phyloP scores from a whole-genome alignment of 768 basidiomycete species.

The Lactarius psammicola region DNA sequence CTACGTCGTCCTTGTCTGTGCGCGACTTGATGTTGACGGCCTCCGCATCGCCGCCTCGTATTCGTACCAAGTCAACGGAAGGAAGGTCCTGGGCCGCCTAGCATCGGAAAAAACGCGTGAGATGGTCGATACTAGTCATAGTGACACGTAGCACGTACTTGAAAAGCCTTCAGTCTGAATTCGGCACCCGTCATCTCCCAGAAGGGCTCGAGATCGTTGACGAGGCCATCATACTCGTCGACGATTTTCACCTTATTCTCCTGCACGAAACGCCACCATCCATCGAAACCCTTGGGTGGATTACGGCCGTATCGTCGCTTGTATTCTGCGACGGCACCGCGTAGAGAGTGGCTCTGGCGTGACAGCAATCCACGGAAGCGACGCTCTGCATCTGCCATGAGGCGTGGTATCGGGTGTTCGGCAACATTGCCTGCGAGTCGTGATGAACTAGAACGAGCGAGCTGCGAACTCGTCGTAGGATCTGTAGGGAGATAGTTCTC shows the following conservation, averaged over 20 bases:
- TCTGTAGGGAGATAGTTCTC: constrained; percentile 32
- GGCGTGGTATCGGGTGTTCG: constrained; percentile 79
- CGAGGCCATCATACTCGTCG: constrained; percentile 87
- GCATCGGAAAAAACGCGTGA: neutral
- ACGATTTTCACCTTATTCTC: constrained; percentile 72
- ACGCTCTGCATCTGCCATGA: constrained; percentile 83
- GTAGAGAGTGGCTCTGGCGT: constrained; percentile 77
- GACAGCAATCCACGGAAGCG: constrained; percentile 63
- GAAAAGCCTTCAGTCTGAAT: constrained; percentile 56
- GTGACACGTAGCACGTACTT: constrained; percentile 43
- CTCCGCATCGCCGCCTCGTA: constrained; percentile 59
- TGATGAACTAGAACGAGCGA: constrained; percentile 30
- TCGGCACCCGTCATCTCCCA: constrained; percentile 73
- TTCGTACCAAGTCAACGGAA: constrained; percentile 83
- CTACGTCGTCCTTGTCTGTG: constrained; percentile 64
- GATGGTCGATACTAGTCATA: constrained; percentile 11
- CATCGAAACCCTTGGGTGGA: constrained; percentile 89
- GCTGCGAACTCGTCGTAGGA: constrained; percentile 29
- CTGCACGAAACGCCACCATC: constrained; percentile 82
- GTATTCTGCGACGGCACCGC: constrained; percentile 81
- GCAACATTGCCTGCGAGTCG: constrained; percentile 30
- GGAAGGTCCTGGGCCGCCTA: constrained; percentile 71
- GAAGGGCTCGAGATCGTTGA: constrained; percentile 81
- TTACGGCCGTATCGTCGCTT: constrained; percentile 67
- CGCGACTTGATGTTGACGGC: constrained; percentile 57